phyloP scores from a whole-genome alignment of 495 filamentous ascomycete genomes.

The Hyphodiscus hymeniophilus region DNA sequence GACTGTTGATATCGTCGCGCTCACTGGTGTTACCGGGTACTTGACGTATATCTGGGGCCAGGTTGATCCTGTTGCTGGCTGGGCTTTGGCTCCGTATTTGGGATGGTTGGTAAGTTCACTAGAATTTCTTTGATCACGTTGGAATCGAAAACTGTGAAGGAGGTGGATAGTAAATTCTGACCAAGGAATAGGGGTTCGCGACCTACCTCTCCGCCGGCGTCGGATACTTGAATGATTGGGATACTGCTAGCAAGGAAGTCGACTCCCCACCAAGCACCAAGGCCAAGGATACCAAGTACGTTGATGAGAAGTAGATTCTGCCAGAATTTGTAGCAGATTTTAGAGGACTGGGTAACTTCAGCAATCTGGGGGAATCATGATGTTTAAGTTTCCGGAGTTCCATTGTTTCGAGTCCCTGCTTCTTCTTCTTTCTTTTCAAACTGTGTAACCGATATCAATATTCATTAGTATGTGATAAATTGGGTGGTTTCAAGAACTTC shows the following conservation, averaged over 20 bases:
- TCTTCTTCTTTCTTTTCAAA: no score
- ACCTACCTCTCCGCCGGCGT: slow-evolving; percentile 67
- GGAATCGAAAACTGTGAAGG: no score
- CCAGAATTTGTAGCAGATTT: neutral
- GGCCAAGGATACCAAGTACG: slow-evolving; percentile 25
- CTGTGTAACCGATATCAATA: no score
- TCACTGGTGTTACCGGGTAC: slow-evolving; percentile 61
- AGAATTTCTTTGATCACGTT: no score
- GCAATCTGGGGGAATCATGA: no score
- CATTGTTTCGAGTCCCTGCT: no score
- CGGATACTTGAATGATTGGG: slow-evolving; percentile 72
- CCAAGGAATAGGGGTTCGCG: slow-evolving; percentile 47
- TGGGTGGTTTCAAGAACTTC: no score
- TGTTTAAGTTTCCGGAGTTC: no score
- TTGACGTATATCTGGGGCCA: slow-evolving; percentile 66
- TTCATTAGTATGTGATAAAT: no score
- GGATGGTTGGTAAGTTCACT: slow-evolving; percentile 52
- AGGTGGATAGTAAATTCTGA: no score
- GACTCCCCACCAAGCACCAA: slow-evolving; percentile 13
- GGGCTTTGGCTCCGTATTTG: slow-evolving; percentile 55
- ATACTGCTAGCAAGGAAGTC: slow-evolving; percentile 40
- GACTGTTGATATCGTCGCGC: slow-evolving; percentile 62
- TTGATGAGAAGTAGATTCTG: slow-evolving; percentile 31
- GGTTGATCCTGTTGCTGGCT: slow-evolving; percentile 63
- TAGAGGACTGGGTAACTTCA: no score